These are phyloP conservation scores for Collybia sordida DNA, from an alignment of 768 basidiomycete genomes.

Conservation along the genomic window DNA sequence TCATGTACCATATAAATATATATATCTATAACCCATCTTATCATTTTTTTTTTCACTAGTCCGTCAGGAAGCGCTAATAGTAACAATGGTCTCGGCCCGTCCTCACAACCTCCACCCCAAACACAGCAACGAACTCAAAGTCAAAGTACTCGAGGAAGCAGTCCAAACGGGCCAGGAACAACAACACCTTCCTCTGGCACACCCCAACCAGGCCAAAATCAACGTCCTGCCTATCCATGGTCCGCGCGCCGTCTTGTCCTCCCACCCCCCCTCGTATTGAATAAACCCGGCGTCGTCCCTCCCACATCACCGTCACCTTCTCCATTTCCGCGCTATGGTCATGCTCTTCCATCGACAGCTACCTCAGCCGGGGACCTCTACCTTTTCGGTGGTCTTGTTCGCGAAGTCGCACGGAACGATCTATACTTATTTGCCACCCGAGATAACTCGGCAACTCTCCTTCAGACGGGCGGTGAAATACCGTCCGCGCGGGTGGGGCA, in stretches of 20 bases:
- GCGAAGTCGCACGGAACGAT: constrained; percentile 88
- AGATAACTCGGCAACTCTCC: constrained; percentile 74
- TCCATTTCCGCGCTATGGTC: constrained; percentile 96
- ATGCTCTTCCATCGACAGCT: constrained; percentile 80
- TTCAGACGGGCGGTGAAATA: constrained; percentile 87
- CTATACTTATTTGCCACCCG: constrained; percentile 86
- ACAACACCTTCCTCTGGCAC: constrained; percentile 9
- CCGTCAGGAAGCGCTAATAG: constrained; percentile 1
- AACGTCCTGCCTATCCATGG: constrained; percentile 79
- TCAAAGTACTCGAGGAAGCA: constrained; percentile 14
- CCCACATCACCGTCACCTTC: constrained; percentile 73
- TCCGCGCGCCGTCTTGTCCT: constrained; percentile 71
- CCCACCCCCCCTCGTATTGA: constrained; percentile 62
- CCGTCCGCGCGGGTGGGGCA: constrained; percentile 95
- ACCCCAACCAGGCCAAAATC: constrained; percentile 20
- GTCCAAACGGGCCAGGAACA: constrained; percentile 14
- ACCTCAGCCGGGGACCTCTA: constrained; percentile 87
- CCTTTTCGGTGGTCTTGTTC: constrained; percentile 95
- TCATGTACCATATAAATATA: background rate
- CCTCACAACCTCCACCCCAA: constrained; percentile 9
- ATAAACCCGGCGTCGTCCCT: constrained; percentile 63
- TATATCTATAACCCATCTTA: background rate
- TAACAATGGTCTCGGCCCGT: constrained; percentile 4
- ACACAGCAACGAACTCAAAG: constrained; percentile 12
- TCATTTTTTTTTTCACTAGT: background rate